Base-by-base conservation (phyloP, 2,329 filamentous ascomycete species). In the Plectosphaerella sp. region DNA sequence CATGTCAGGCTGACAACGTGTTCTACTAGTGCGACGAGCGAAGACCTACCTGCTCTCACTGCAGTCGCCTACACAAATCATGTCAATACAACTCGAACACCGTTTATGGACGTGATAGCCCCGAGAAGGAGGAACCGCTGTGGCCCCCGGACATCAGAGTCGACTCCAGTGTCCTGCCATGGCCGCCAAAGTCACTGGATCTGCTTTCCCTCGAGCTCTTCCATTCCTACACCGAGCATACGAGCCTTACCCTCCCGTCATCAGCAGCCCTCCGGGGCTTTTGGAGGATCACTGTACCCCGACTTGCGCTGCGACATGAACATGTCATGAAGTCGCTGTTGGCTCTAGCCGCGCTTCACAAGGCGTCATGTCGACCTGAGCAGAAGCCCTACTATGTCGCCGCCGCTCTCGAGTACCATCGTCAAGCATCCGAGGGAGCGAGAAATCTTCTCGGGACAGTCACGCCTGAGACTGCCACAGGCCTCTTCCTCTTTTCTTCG, bases 151-250 rank as follows among this genome's bases (percentile, higher is more conserved):
- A 15, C 15, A 10, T 42, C 36, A 42, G n/a, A 18, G 20, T 9
- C 15, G 15, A 42, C 33, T 24, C 3, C 9, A 39, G 22, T 33
- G 43, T 7, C 14, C 22, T 9, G 3, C 28, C 28, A 11, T 10
- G 12, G 9, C 4, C 10, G 22, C 16, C 20, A 16, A 25, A 14
- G 5, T 22, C 10, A 2, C 28, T 52, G 3, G 33, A 54, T 2
- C 22, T 54, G 7, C 39, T 50, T 5, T 51, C 52, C 12, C 50
- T 54, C 0, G 53, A 54, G 20, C 51, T 54, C 12, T n/a, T 54
- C 2, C 47, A 50, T 5, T 50, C 53, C 0, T 54, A 51, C 25
- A 33, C 7, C 5, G 45, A 39, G 2, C 52, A 52, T n/a, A 52
- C 53, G 2, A 48, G 14, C 3, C 3, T 15, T 2, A 48, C 53